Percentiles rank a stretch among this genome's conserved stretches.
phyloP scores from a whole-genome alignment of 805 yeast genomes.

The Hanseniaspora jakobsenii region DNA sequence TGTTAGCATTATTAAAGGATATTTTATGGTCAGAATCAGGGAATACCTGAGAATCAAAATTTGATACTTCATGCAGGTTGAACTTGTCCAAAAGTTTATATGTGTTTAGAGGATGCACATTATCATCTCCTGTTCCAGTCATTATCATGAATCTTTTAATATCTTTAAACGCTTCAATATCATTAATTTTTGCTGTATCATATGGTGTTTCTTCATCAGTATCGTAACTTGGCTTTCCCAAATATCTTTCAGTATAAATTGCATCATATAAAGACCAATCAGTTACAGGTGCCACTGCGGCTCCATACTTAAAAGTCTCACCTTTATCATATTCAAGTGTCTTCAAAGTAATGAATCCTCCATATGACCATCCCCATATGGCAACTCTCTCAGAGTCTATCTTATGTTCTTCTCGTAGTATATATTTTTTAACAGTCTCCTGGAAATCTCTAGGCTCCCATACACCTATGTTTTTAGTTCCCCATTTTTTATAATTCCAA shows the following conservation, averaged over 20 bases:
- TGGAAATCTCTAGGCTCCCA: slow-evolving; percentile 69
- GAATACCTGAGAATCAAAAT: slow-evolving; percentile 75
- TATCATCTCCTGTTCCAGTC: slow-evolving; percentile 79
- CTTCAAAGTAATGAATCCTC: slow-evolving; percentile 66
- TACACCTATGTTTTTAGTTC: slow-evolving; percentile 46
- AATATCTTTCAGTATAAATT: slow-evolving; percentile 66
- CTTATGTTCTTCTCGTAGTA: slow-evolving; percentile 30
- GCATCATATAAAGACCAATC: slow-evolving; percentile 67
- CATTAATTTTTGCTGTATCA: slow-evolving; percentile 34
- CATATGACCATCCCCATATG: slow-evolving; percentile 84
- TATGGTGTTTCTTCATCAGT: slow-evolving; percentile 39
- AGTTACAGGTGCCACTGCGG: slow-evolving; percentile 80
- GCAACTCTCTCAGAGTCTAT: slow-evolving; percentile 48
- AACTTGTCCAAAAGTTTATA: slow-evolving; percentile 49
- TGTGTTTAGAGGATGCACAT: slow-evolving; percentile 67
- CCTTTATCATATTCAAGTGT: slow-evolving; percentile 58
- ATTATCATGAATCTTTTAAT: slow-evolving; percentile 51
- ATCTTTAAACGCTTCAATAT: slow-evolving; percentile 34
- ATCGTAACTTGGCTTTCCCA: slow-evolving; percentile 38
- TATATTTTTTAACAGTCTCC: slow-evolving; percentile 39
- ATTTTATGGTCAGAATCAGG: slow-evolving; percentile 92
- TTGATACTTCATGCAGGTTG: slow-evolving; percentile 41
- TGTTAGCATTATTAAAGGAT: slow-evolving; percentile 63
- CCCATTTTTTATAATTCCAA: slow-evolving; percentile 52
- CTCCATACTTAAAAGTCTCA: slow-evolving; percentile 55